Conservation (phyloP, 306 rosid genomes). For the Clitoria ternatea region DNA sequence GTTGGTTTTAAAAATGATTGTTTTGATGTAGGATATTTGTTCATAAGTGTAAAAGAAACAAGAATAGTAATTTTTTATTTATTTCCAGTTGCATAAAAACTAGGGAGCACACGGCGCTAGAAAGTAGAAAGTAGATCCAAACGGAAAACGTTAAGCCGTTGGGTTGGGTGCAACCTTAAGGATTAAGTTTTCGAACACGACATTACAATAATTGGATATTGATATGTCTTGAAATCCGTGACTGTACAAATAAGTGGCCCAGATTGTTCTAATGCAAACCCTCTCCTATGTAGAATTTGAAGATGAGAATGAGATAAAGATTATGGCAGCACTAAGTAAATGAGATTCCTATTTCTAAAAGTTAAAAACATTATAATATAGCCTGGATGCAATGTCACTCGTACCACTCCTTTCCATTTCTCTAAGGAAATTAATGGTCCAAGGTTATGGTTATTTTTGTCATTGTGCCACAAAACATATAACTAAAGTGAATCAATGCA, state of each 20-base stretch:
- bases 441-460: slow-evolving; percentile 28
- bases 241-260: slow-evolving; percentile 18
- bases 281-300: not conserved
- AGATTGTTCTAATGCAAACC: not conserved
- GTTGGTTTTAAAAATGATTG: too few species aligned
- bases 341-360: slow-evolving; percentile 25
- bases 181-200: slow-evolving; percentile 29
- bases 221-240: slow-evolving; percentile 8
- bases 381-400: not conserved
- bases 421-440: not conserved
- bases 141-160: not conserved
- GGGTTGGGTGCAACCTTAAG: slow-evolving; percentile 25
- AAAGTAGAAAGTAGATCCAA: slow-evolving; percentile 1
- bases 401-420: slow-evolving; percentile 21
- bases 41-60: too few species aligned
- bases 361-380: slow-evolving; percentile 4
- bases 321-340: slow-evolving; percentile 33
- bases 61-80: too few species aligned
- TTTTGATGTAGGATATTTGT: too few species aligned
- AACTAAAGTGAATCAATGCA: not conserved
- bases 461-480: slow-evolving; percentile 1
- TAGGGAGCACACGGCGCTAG: not conserved
- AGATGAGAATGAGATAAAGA: not conserved
- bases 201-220: not conserved
- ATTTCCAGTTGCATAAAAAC: not conserved